Conservation (phyloP, 306 rosid species). For the Rosa chinensis region DNA sequence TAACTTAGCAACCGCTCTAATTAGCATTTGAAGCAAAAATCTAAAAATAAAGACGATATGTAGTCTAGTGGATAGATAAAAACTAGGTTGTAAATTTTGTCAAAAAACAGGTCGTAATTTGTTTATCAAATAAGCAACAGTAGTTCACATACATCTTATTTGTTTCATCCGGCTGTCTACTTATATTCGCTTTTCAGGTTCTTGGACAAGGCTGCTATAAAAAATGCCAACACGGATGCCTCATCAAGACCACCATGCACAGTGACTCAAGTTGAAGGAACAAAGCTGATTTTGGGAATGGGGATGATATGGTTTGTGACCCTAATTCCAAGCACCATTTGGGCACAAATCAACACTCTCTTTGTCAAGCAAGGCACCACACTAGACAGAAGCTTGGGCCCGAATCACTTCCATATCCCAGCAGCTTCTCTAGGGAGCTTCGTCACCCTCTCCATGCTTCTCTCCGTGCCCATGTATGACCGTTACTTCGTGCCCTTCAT, state of each 20-base stretch:
- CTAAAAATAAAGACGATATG: too few species aligned
- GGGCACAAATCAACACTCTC: constrained; percentile 71
- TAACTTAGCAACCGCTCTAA: too few species aligned
- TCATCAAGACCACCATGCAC: constrained; percentile 49
- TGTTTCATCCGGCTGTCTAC: too few species aligned
- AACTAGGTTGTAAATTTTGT: too few species aligned
- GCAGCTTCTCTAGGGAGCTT: constrained; percentile 65
- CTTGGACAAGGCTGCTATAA: constrained; percentile 73
- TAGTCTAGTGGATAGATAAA: too few species aligned
- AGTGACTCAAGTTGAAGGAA: constrained; percentile 69
- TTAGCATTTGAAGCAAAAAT: too few species aligned
- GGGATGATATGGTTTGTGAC: constrained; percentile 63
- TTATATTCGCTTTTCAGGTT: constrained; percentile 39
- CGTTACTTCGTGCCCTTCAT: constrained; percentile 56
- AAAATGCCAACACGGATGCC: constrained; percentile 24
- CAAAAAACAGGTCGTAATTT: too few species aligned
- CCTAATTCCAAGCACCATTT: constrained; percentile 65
- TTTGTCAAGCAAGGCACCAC: constrained; percentile 72
- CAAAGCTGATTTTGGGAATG: constrained; percentile 61
- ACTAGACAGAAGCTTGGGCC: constrained; percentile 37
- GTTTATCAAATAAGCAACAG: too few species aligned
- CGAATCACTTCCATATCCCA: constrained; percentile 37
- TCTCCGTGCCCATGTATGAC: constrained; percentile 55
- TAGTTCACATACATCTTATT: too few species aligned
- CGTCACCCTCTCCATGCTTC: constrained; percentile 55